Evolutionary conservation across 2,329 filamentous ascomycete genomes (phyloP).

Genomic region (Cryphonectria radicalis): DNA sequence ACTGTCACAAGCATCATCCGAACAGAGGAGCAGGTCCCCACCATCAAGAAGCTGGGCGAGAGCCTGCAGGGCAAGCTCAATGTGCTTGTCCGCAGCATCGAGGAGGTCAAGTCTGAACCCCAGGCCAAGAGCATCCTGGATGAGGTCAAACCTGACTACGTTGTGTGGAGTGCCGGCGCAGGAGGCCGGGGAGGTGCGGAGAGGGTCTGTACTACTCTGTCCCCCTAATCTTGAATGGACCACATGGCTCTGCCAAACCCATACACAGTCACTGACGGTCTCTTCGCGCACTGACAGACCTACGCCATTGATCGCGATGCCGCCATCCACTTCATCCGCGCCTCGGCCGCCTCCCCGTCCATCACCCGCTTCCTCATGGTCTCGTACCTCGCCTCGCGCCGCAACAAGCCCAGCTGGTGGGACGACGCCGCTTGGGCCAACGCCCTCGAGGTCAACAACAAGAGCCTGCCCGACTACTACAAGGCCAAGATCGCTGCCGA

Average conservation of each 20-base stretch:
- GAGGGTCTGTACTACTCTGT: constrained; percentile 39
- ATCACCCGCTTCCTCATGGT: constrained; percentile 68
- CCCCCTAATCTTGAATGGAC: neutral
- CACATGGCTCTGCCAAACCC: neutral
- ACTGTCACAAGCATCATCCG: constrained; percentile 80
- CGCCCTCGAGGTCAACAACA: constrained; percentile 44
- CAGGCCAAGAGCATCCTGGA: constrained; percentile 67
- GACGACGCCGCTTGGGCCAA: constrained; percentile 51
- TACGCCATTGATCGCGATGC: constrained; percentile 66
- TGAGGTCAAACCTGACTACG: constrained; percentile 64
- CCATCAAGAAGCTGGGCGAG: constrained; percentile 64
- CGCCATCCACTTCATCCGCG: constrained; percentile 64
- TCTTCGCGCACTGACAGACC: constrained; percentile 44
- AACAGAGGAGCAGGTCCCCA: constrained; percentile 66
- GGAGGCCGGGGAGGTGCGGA: constrained; percentile 63
- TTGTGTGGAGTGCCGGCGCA: constrained; percentile 71
- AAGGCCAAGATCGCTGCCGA: constrained; percentile 65
- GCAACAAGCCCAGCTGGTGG: constrained; percentile 60
- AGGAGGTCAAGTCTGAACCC: constrained; percentile 67
- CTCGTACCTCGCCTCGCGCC: constrained; percentile 62
- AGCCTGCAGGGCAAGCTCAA: constrained; percentile 64
- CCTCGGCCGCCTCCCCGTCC: constrained; percentile 56
- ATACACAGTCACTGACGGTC: constrained; percentile 4
- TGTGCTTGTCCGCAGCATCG: constrained; percentile 72
- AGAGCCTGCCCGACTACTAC: constrained; percentile 57